A percentile compares a stretch with the other conserved stretches of the same genome.
Evolutionary conservation across 2,329 filamentous ascomycete species (phyloP).

Genomic region (Bipolaris victoriae): DNA sequence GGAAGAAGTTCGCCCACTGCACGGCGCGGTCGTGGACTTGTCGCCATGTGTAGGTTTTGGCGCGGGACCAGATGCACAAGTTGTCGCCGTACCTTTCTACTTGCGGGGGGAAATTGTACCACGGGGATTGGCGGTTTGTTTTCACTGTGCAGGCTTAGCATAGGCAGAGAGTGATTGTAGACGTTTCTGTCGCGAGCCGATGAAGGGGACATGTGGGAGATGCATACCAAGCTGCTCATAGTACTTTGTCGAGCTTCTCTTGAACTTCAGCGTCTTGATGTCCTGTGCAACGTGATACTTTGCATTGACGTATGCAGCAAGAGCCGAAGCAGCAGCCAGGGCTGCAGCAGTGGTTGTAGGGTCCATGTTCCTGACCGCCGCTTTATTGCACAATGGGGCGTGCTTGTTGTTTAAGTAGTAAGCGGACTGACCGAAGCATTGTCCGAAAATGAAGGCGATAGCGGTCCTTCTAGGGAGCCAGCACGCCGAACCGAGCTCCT

Average conservation of each 20-base stretch:
- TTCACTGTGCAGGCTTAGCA: conserved; percentile 41
- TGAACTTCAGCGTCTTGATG: conserved; percentile 52
- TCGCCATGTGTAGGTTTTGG: conserved; percentile 52
- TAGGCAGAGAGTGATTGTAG: background rate
- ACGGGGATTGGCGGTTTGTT: conserved; percentile 44
- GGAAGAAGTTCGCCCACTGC: conserved; percentile 41
- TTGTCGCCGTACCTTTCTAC: conserved; percentile 49
- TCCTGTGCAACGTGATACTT: conserved; percentile 72
- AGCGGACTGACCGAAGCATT: background rate
- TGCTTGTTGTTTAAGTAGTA: background rate
- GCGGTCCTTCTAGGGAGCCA: background rate
- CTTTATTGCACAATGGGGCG: background rate
- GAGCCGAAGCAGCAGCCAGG: conserved; percentile 41
- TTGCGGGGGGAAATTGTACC: conserved; percentile 37
- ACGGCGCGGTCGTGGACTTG: conserved; percentile 37
- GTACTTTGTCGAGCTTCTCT: conserved; percentile 46
- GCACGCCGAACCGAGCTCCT: background rate
- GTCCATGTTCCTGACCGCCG: conserved; percentile 19
- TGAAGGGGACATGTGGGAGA: background rate
- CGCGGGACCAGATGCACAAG: conserved; percentile 70
- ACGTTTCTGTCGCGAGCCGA: background rate
- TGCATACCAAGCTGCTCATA: conserved; percentile 38
- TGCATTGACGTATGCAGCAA: conserved; percentile 68
- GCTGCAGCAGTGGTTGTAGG: conserved; percentile 32
- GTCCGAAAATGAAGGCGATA: background rate